Percentiles rank a stretch among this genome's conserved stretches.
These are phyloP conservation scores for Aegilops sharonensis DNA, from an alignment of 176 grass and related monocot species.

Conservation along the genomic window DNA sequence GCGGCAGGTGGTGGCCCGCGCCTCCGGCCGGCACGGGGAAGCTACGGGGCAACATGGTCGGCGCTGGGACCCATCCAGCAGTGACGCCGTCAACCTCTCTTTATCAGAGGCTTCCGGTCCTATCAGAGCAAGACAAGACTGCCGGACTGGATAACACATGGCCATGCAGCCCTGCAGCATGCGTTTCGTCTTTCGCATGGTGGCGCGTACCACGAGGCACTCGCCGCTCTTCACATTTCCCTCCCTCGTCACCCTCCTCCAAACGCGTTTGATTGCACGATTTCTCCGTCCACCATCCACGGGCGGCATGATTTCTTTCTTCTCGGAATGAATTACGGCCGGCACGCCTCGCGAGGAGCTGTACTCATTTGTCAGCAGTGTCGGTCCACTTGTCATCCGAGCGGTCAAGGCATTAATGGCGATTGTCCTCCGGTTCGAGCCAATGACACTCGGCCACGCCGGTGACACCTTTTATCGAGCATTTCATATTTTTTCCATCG, in stretches of 20 bases:
- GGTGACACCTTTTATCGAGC: not conserved
- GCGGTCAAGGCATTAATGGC: not conserved
- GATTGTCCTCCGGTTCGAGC: not conserved
- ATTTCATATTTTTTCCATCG: not conserved
- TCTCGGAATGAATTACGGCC: not conserved
- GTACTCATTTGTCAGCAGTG: not conserved
- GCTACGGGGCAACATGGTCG: not conserved
- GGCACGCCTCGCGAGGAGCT: conserved; percentile 13
- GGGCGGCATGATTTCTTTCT: not conserved
- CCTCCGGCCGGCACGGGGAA: not conserved
- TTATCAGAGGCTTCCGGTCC: not conserved
- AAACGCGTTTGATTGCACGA: not conserved
- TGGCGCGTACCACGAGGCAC: not conserved
- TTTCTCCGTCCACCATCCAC: not conserved
- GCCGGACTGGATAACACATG: not conserved
- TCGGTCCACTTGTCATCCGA: not conserved
- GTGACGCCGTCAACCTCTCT: not conserved
- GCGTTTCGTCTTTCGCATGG: not conserved
- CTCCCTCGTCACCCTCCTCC: too few species aligned
- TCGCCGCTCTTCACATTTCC: not conserved
- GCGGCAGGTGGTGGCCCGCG: not conserved
- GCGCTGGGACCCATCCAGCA: not conserved
- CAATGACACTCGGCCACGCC: not conserved
- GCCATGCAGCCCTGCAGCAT: not conserved
- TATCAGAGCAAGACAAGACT: not conserved